Percentiles rank a stretch among this genome's conserved stretches.
These are phyloP conservation scores for Rhizopogon roseolus DNA, from an alignment of 768 basidiomycete species.

Conservation along the genomic window DNA sequence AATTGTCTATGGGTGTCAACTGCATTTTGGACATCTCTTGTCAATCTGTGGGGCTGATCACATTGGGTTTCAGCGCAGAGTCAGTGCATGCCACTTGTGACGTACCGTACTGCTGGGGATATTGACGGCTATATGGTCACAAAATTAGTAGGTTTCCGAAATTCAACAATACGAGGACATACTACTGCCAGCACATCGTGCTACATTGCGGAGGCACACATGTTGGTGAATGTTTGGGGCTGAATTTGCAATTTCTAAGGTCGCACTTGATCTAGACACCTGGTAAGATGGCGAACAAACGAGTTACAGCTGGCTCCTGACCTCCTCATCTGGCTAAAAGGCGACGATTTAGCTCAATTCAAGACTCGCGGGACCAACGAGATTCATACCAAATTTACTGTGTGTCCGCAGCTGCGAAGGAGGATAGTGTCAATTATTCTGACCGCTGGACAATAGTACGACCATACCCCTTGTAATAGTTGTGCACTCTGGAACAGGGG, in stretches of 20 bases:
- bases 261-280: conserved; percentile 57
- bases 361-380: conserved; percentile 3
- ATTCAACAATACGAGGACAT: conserved; percentile 20
- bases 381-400: conserved; percentile 37
- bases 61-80: conserved; percentile 1
- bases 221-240: conserved; percentile 44
- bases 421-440: conserved; percentile 4
- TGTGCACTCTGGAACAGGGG: conserved; percentile 41
- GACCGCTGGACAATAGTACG: background rate
- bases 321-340: conserved; percentile 56
- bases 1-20: conserved; percentile 6
- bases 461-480: conserved; percentile 47
- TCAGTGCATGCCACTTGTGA: background rate
- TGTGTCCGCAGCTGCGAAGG: conserved; percentile 48
- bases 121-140: conserved; percentile 42
- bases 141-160: conserved; percentile 7
- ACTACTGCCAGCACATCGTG: conserved; percentile 70
- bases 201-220: conserved; percentile 51
- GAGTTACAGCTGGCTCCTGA: conserved; percentile 10
- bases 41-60: conserved; percentile 54
- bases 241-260: conserved; percentile 58
- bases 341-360: background rate
- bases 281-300: conserved; percentile 1
- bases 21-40: conserved; percentile 52
- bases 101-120: conserved; percentile 62